Evolutionary conservation across 169 alveolate species (phyloP).

Genomic region (Eimeria mitis): DNA sequence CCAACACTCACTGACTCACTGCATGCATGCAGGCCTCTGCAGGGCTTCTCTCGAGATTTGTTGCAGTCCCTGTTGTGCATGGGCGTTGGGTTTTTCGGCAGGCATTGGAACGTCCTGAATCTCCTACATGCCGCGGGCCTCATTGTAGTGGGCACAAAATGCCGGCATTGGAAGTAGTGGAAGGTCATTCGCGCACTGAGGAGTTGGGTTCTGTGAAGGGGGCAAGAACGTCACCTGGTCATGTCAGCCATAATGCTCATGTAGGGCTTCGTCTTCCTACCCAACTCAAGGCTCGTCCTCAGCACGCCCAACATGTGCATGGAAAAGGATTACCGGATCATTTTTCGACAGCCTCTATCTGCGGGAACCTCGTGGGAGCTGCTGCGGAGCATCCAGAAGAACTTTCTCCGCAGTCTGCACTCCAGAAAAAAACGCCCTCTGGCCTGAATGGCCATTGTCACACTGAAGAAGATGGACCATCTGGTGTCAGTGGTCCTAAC

Average conservation of each 20-base stretch:
- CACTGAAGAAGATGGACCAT: not conserved
- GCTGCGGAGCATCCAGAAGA: conserved; percentile 51
- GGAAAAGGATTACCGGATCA: conserved; percentile 4
- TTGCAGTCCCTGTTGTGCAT: not conserved
- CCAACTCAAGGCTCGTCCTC: not conserved
- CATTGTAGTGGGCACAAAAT: not conserved
- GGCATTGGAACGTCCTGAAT: conserved; percentile 7
- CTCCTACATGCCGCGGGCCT: not conserved
- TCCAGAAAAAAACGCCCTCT: conserved; percentile 20
- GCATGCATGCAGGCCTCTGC: not conserved
- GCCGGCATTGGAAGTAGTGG: not conserved
- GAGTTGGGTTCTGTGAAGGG: not conserved
- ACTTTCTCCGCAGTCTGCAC: conserved; percentile 54
- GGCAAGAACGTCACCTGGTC: not conserved
- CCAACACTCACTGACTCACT: not conserved
- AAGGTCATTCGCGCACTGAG: not conserved
- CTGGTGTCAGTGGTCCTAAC: not conserved
- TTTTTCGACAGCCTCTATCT: not conserved
- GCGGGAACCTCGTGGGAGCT: conserved; percentile 20
- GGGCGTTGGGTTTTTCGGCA: not conserved
- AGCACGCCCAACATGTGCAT: not conserved
- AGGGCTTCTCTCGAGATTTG: not conserved
- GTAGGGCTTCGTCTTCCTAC: not conserved
- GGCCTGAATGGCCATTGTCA: not conserved
- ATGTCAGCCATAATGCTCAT: no score